Conservation (phyloP, 495 filamentous ascomycete genomes). For the Penicillium subrubescens region DNA sequence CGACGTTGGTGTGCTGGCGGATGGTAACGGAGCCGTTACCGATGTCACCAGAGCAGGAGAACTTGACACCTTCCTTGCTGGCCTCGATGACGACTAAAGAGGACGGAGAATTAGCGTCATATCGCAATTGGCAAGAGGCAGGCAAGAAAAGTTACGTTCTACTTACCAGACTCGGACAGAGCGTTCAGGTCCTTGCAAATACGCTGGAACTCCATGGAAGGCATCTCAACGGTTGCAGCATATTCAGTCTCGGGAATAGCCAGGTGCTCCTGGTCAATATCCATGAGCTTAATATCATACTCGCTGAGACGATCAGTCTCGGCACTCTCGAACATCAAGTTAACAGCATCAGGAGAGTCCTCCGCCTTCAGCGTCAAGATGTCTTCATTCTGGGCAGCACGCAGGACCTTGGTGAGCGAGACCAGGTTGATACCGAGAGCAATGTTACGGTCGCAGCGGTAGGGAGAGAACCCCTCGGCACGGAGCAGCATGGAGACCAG, state of each 20-base stretch:
- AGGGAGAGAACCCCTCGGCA: slow-evolving; percentile 92
- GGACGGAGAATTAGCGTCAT: neutral
- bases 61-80: slow-evolving; percentile 96
- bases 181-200: slow-evolving; percentile 91
- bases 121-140: neutral
- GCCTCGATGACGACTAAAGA: slow-evolving; percentile 87
- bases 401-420: slow-evolving; percentile 96
- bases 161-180: slow-evolving; percentile 90
- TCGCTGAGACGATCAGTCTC: slow-evolving; percentile 91
- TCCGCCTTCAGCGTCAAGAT: slow-evolving; percentile 96
- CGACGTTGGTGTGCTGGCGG: slow-evolving; percentile 83
- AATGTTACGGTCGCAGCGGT: slow-evolving; percentile 98
- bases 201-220: slow-evolving; percentile 85
- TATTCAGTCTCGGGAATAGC: slow-evolving; percentile 99
- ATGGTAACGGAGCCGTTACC: slow-evolving; percentile 92
- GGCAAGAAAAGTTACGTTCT: too few species aligned
- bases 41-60: slow-evolving; percentile 92
- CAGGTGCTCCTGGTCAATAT: slow-evolving; percentile 99
- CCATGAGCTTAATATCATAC: slow-evolving; percentile 99
- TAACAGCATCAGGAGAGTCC: slow-evolving; percentile 91
- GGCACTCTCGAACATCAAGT: slow-evolving; percentile 91
- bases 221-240: slow-evolving; percentile 87
- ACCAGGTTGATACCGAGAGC: slow-evolving; percentile 95
- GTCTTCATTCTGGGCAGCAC: slow-evolving; percentile 91
- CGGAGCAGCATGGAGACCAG: slow-evolving; percentile 98